Evolutionary conservation across 441 rosid species (phyloP).

Genomic region (Codiaeum variegatum): DNA sequence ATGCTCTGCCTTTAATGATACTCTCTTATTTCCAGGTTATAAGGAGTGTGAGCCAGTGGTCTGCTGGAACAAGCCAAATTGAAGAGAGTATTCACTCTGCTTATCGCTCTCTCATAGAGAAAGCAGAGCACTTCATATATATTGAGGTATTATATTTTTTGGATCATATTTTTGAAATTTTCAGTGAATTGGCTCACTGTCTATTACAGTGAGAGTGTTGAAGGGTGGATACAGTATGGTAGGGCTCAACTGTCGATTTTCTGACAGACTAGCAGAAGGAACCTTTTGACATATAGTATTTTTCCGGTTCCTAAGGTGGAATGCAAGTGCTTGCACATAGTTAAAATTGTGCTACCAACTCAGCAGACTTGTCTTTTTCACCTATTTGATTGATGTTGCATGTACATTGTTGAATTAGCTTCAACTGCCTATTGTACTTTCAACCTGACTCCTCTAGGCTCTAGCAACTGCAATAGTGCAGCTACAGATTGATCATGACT

Average conservation of each 20-base stretch:
- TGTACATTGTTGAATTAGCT: neutral
- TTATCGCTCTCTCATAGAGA: conserved; percentile 84
- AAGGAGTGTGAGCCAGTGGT: conserved; percentile 99
- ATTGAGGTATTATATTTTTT: conserved; percentile 68
- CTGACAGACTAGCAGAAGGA: neutral
- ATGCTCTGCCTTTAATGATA: conserved; percentile 10
- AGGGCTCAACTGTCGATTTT: neutral
- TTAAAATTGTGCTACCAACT: neutral
- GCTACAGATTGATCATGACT: neutral
- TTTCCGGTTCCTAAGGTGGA: neutral
- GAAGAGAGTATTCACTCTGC: conserved; percentile 95
- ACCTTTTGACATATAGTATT: neutral
- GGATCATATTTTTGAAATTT: neutral
- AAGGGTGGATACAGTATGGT: neutral
- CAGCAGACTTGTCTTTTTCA: neutral
- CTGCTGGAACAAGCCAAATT: conserved; percentile 95
- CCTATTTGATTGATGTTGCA: neutral
- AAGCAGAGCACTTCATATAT: conserved; percentile 86
- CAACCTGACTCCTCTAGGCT: neutral
- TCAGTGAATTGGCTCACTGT: neutral
- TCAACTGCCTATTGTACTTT: neutral
- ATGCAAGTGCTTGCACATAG: neutral
- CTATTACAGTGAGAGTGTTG: neutral
- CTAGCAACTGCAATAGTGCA: neutral
- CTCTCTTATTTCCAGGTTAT: conserved; percentile 54